Percentiles rank a stretch among this genome's conserved stretches.
Evolutionary conservation across 1,284 basidiomycete species (phyloP).

Genomic region (Apiotrichum brassicae): DNA sequence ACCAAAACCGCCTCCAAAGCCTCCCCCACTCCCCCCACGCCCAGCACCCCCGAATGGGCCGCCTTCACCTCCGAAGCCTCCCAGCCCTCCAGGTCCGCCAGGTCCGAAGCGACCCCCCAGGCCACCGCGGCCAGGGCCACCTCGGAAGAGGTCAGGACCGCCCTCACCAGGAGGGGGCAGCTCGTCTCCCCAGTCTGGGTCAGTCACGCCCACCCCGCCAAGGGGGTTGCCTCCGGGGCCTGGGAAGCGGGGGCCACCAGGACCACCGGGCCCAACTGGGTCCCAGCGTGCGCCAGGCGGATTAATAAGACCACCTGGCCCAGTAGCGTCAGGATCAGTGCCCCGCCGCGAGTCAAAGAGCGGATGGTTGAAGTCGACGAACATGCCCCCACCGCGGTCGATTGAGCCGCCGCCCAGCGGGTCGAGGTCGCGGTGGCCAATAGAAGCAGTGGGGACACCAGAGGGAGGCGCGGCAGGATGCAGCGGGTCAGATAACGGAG

Average conservation of each 20-base stretch:
- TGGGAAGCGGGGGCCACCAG: slow-evolving; percentile 13
- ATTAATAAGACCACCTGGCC: slow-evolving; percentile 40
- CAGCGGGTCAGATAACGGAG: slow-evolving; percentile 21
- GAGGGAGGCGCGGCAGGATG: slow-evolving; percentile 5
- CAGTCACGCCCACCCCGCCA: slow-evolving; percentile 33
- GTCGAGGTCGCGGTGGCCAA: slow-evolving; percentile 52
- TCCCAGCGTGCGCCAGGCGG: slow-evolving; percentile 53
- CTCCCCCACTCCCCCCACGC: slow-evolving; percentile 14
- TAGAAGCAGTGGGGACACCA: slow-evolving; percentile 36
- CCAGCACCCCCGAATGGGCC: background rate
- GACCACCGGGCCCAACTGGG: slow-evolving; percentile 48
- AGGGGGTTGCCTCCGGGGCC: slow-evolving; percentile 35
- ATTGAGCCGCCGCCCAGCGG: slow-evolving; percentile 41
- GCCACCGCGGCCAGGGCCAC: slow-evolving; percentile 2
- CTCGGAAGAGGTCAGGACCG: slow-evolving; percentile 36
- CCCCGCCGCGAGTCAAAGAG: slow-evolving; percentile 44
- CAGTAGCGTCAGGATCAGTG: slow-evolving; percentile 17
- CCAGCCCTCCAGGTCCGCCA: slow-evolving; percentile 17
- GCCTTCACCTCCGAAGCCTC: background rate
- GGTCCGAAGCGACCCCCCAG: slow-evolving; percentile 16
- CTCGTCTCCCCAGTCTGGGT: slow-evolving; percentile 43
- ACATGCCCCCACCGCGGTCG: slow-evolving; percentile 50
- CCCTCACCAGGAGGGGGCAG: slow-evolving; percentile 44
- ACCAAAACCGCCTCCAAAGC: slow-evolving; percentile 20
- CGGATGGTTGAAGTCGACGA: slow-evolving; percentile 52